Percentiles rank a stretch among this genome's conserved stretches.
phyloP scores from a whole-genome alignment of 306 rosid species.

The Prunus padus region DNA sequence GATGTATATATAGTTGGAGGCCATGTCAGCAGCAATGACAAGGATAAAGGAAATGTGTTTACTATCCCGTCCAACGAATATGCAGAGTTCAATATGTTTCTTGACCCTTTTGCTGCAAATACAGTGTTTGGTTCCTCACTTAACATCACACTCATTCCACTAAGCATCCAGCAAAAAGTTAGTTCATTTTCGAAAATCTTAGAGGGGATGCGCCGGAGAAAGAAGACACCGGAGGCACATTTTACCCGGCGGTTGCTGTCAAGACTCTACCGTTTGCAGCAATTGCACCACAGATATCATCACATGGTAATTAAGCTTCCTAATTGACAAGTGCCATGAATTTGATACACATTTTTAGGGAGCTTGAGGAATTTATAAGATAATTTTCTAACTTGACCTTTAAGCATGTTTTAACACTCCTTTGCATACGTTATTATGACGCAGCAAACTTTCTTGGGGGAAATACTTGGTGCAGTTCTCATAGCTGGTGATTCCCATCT shows the following conservation, averaged over 20 bases:
- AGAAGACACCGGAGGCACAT: slow-evolving; percentile 58
- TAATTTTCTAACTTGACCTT: not conserved
- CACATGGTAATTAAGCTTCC: slow-evolving; percentile 58
- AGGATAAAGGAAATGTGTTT: slow-evolving; percentile 74
- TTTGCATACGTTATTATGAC: slow-evolving; percentile 18
- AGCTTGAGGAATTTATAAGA: not conserved
- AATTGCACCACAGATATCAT: slow-evolving; percentile 49
- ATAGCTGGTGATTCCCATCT: slow-evolving; percentile 39
- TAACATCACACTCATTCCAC: slow-evolving; percentile 73
- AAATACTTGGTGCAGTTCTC: slow-evolving; percentile 65
- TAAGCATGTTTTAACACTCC: not conserved
- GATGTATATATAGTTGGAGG: slow-evolving; percentile 83
- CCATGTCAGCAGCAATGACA: slow-evolving; percentile 40
- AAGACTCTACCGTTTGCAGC: slow-evolving; percentile 51
- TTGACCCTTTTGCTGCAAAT: slow-evolving; percentile 85
- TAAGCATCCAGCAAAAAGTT: slow-evolving; percentile 51
- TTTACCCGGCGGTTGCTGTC: slow-evolving; percentile 46
- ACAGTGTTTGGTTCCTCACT: slow-evolving; percentile 54
- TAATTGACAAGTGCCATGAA: not conserved
- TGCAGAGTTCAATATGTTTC: slow-evolving; percentile 87
- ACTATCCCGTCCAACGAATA: slow-evolving; percentile 63
- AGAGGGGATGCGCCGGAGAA: slow-evolving; percentile 14
- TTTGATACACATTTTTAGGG: not conserved
- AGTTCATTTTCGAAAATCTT: slow-evolving; percentile 47
- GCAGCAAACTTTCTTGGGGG: slow-evolving; percentile 76